phyloP scores from a whole-genome alignment of 495 filamentous ascomycete genomes.

The Aspergillus affinis region DNA sequence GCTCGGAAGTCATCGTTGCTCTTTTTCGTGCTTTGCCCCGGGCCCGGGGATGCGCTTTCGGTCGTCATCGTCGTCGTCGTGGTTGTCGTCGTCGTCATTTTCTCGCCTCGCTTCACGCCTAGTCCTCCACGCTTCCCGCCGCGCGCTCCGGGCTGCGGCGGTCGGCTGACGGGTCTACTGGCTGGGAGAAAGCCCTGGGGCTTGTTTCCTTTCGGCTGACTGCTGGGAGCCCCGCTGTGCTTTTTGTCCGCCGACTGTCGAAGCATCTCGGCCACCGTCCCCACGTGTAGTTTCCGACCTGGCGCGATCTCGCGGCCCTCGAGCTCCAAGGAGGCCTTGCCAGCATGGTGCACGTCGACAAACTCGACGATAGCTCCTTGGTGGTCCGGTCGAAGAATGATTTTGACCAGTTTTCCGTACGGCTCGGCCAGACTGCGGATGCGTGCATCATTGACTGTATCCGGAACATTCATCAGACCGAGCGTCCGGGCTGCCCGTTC shows the following conservation, averaged over 20 bases:
- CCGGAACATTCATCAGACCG: constrained; percentile 60
- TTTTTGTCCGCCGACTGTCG: constrained; percentile 56
- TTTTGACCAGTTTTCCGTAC: constrained; percentile 53
- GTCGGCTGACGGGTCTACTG: constrained; percentile 56
- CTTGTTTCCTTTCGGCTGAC: too few species aligned
- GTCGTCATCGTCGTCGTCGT: constrained; percentile 25
- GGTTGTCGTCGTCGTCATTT: constrained; percentile 33
- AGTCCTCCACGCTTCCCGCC: constrained; percentile 53
- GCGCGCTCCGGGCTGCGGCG: constrained; percentile 48
- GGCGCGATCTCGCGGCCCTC: constrained; percentile 67
- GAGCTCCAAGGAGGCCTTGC: constrained; percentile 71
- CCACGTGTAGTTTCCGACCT: constrained; percentile 66
- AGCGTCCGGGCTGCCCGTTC: constrained; percentile 54
- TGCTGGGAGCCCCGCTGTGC: too few species aligned
- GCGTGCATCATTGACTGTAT: constrained; percentile 64
- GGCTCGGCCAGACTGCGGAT: constrained; percentile 61
- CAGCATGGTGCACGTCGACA: constrained; percentile 63
- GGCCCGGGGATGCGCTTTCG: constrained; percentile 29
- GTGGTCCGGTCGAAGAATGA: constrained; percentile 66
- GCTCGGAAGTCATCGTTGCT: constrained; percentile 87
- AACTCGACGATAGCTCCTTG: constrained; percentile 89
- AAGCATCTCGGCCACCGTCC: constrained; percentile 68
- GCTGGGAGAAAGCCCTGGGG: constrained; percentile 50
- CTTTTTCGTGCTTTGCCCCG: constrained; percentile 62
- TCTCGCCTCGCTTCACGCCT: constrained; percentile 52